phyloP scores from a whole-genome alignment of 2,329 filamentous ascomycete genomes.

The Penicillium sclerotiorum region DNA sequence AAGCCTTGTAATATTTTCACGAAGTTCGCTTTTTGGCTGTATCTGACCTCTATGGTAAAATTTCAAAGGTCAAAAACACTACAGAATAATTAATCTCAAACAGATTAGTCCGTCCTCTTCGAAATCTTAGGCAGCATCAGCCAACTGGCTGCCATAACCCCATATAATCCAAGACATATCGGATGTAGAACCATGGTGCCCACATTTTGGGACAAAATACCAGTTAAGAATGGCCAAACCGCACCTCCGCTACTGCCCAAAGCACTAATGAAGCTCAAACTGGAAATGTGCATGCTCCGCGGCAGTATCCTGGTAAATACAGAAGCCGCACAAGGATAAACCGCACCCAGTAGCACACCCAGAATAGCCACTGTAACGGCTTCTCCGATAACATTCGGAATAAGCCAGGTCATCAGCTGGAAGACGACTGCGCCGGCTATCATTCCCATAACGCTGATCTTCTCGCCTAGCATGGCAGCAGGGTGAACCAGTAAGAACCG shows the following conservation, averaged over 20 bases:
- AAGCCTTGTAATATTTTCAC: too few species aligned
- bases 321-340: conserved; percentile 72
- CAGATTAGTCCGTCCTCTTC: conserved; percentile 55
- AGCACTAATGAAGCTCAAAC: conserved; percentile 42
- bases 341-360: conserved; percentile 73
- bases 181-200: conserved; percentile 56
- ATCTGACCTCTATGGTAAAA: too few species aligned
- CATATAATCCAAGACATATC: conserved; percentile 59
- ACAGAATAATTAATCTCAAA: too few species aligned
- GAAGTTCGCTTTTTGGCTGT: too few species aligned
- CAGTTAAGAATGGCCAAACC: conserved; percentile 51
- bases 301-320: conserved; percentile 60
- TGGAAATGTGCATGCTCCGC: conserved; percentile 42
- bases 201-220: conserved; percentile 49
- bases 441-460: conserved; percentile 66
- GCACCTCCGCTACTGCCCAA: conserved; percentile 48
- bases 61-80: too few species aligned
- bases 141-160: conserved; percentile 58
- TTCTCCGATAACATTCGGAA: conserved; percentile 73
- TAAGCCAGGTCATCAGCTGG: conserved; percentile 75
- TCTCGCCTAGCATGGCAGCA: conserved; percentile 70
- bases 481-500: conserved; percentile 71
- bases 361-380: conserved; percentile 69
- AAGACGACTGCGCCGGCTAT: conserved; percentile 65
- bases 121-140: conserved; percentile 51